A percentile compares a stretch with the other conserved stretches of the same genome.
phyloP scores from a whole-genome alignment of 1,284 basidiomycete species.

The Pseudozyma sp. region DNA sequence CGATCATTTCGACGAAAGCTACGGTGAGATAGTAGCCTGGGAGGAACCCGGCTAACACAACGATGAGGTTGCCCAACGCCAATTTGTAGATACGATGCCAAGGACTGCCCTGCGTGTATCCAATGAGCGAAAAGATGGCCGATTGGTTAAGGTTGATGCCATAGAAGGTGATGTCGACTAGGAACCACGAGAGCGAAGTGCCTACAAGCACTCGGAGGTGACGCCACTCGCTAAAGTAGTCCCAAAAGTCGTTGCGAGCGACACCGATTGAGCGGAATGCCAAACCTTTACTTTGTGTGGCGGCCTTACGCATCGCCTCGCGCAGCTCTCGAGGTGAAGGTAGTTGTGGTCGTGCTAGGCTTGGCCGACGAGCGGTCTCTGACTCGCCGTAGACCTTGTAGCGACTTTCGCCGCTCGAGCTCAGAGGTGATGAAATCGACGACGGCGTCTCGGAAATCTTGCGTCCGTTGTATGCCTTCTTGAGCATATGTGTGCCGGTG shows the following conservation, averaged over 20 bases:
- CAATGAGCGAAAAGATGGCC: constrained; percentile 77
- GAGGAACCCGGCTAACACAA: constrained; percentile 54
- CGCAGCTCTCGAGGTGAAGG: constrained; percentile 27
- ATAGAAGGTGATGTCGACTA: constrained; percentile 78
- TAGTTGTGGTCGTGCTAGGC: constrained; percentile 23
- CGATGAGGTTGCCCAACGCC: constrained; percentile 66
- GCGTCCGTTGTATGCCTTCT: constrained; percentile 66
- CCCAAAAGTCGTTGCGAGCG: constrained; percentile 32
- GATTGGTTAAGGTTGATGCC: constrained; percentile 84
- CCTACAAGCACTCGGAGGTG: constrained; percentile 52
- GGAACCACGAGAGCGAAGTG: constrained; percentile 53
- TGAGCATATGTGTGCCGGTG: constrained; percentile 71
- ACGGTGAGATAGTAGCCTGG: constrained; percentile 61
- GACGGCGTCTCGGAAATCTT: constrained; percentile 27
- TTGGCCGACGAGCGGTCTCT: constrained; percentile 2
- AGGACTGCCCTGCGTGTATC: constrained; percentile 70
- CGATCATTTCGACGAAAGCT: constrained; percentile 39
- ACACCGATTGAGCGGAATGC: constrained; percentile 30
- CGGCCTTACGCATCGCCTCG: constrained; percentile 21
- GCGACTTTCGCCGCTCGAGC: constrained; percentile 23
- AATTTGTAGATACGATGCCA: constrained; percentile 73
- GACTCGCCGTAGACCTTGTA: constrained; percentile 11
- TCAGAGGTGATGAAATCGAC: constrained; percentile 11
- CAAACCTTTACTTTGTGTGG: constrained; percentile 44
- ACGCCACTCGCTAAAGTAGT: constrained; percentile 52